Percentiles rank a stretch among this genome's conserved stretches.
Conservation (phyloP, 2,329 filamentous ascomycete species). For the Arthrobotrys megalospora region DNA sequence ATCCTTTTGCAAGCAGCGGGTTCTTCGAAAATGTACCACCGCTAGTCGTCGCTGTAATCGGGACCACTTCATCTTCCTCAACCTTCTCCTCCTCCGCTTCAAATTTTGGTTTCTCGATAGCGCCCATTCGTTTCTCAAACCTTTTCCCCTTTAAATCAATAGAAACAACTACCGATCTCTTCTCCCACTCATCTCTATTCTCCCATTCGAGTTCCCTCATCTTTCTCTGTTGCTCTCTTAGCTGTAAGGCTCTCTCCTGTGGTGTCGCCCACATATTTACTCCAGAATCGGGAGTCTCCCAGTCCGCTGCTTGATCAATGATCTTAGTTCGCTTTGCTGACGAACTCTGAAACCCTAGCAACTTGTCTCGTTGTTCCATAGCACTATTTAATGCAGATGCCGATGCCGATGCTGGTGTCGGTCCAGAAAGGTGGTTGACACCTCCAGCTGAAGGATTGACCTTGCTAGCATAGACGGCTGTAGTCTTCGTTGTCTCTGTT, state of each 20-base stretch:
- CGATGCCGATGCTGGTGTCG: conserved; percentile 67
- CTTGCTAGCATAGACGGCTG: conserved; percentile 48
- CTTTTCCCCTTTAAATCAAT: conserved; percentile 85
- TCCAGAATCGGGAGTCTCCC: conserved; percentile 75
- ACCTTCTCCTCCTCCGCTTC: conserved; percentile 71
- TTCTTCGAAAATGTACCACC: conserved; percentile 54
- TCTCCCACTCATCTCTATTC: conserved; percentile 88
- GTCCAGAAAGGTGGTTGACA: conserved; percentile 31
- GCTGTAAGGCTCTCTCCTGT: conserved; percentile 83
- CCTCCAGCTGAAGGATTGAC: conserved; percentile 66
- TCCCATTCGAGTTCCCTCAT: conserved; percentile 90
- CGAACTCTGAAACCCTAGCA: conserved; percentile 86
- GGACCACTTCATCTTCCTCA: conserved; percentile 62
- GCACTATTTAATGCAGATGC: conserved; percentile 73
- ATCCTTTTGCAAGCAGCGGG: conserved; percentile 41
- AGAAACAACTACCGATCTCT: conserved; percentile 84
- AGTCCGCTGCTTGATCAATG: conserved; percentile 86
- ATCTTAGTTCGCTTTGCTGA: conserved; percentile 88
- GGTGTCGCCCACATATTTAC: conserved; percentile 87
- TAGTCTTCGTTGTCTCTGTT: conserved; percentile 70
- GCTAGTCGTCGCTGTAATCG: conserved; percentile 28
- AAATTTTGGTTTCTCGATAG: conserved; percentile 78
- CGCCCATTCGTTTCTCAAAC: conserved; percentile 78
- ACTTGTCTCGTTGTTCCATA: conserved; percentile 82
- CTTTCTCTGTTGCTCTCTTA: conserved; percentile 88